Conservation (phyloP, 2,329 filamentous ascomycete species). For the Botryotinia narcissicola region DNA sequence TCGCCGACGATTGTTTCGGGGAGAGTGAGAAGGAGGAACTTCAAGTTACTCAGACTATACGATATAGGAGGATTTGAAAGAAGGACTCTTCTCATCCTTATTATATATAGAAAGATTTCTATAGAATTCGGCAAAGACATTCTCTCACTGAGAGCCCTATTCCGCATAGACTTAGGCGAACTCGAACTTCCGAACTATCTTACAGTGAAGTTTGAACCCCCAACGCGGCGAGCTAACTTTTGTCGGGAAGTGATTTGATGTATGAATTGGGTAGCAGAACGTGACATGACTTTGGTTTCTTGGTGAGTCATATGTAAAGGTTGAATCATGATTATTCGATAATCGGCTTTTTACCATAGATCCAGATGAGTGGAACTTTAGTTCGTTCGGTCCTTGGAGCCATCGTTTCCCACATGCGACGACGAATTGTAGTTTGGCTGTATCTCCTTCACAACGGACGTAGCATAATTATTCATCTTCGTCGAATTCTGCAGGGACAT, state of each 20-base stretch:
- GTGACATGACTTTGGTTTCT: background rate
- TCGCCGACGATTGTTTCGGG: too few relatives aligned
- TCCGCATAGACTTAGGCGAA: too few relatives aligned
- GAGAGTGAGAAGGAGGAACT: too few relatives aligned
- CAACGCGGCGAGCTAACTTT: background rate
- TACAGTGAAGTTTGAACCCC: background rate
- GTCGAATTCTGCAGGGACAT: fast-evolving
- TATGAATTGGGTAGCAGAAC: background rate
- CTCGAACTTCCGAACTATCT: too few relatives aligned
- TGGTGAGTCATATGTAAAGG: background rate
- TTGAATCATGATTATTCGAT: background rate
- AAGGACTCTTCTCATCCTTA: too few relatives aligned
- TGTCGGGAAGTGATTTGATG: background rate
- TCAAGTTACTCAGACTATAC: too few relatives aligned
- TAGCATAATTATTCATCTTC: background rate
- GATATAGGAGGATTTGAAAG: too few relatives aligned
- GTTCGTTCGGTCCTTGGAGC: background rate
- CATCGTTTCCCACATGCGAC: background rate
- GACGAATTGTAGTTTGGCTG: background rate
- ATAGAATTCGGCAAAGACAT: background rate
- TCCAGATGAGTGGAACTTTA: background rate
- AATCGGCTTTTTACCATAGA: background rate
- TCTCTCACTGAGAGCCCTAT: background rate
- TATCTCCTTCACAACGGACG: background rate
- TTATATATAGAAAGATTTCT: too few relatives aligned